Evolutionary conservation across 306 rosid species (phyloP).

Genomic region (Cucumis hystrix): DNA sequence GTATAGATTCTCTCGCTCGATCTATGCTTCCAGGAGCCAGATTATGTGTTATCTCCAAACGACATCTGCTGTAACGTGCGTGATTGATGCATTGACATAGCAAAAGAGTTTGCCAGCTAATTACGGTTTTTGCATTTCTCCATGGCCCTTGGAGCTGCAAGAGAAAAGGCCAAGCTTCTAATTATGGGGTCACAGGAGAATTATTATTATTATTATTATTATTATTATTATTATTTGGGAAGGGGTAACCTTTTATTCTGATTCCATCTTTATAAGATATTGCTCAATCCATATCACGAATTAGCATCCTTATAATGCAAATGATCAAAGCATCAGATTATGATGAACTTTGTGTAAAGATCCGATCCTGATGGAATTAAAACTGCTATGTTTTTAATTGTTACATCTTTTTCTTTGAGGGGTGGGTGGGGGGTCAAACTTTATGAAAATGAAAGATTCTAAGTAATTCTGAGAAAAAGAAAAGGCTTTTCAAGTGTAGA

Average conservation of each 20-base stretch:
- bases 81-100: conserved; percentile 16
- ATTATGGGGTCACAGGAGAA: background rate
- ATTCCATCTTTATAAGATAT: background rate
- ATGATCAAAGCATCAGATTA: conserved; percentile 5
- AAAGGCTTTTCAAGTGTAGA: conserved; percentile 7
- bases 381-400: background rate
- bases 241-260: conserved; percentile 1
- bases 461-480: background rate
- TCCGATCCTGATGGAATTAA: conserved; percentile 5
- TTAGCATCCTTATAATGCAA: background rate
- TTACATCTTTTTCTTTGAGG: background rate
- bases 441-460: conserved; percentile 9
- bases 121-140: conserved; percentile 60
- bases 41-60: background rate
- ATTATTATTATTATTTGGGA: background rate
- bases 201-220: no score
- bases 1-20: background rate
- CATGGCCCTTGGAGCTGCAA: conserved; percentile 86
- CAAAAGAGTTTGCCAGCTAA: conserved; percentile 18
- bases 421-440: background rate
- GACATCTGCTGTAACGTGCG: conserved; percentile 13
- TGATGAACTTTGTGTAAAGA: background rate
- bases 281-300: conserved; percentile 2
- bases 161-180: background rate
- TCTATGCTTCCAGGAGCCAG: background rate